A percentile compares a stretch with the other conserved stretches of the same genome.
phyloP scores from a whole-genome alignment of 108 stramenopile genomes.

The Fistulifera solaris region DNA sequence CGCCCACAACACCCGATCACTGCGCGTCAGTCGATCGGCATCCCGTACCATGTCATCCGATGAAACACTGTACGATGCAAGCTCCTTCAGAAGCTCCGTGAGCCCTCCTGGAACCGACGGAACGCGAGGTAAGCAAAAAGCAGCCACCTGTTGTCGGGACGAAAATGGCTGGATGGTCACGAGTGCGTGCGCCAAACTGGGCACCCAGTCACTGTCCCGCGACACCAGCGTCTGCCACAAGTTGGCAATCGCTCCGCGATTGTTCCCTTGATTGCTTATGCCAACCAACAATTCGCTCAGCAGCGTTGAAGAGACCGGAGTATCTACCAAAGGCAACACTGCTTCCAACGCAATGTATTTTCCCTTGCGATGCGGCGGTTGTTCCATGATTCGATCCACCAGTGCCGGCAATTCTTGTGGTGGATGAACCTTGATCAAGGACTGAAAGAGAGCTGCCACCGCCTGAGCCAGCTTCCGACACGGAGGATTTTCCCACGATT shows the following conservation, averaged over 20 bases:
- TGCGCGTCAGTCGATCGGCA: slow-evolving; percentile 2
- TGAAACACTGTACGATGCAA: too few species aligned
- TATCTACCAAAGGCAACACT: slow-evolving; percentile 29
- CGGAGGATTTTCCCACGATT: slow-evolving; percentile 53
- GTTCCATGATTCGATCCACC: slow-evolving; percentile 22
- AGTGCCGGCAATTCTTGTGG: slow-evolving; percentile 14
- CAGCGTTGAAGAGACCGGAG: background rate
- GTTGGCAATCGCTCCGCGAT: slow-evolving; percentile 43
- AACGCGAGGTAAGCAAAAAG: slow-evolving; percentile 41
- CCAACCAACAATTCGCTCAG: slow-evolving; percentile 38
- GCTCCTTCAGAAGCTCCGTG: background rate
- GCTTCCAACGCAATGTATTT: slow-evolving; percentile 52
- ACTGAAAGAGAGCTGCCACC: slow-evolving; percentile 39
- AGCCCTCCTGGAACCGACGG: slow-evolving; percentile 12
- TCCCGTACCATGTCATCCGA: background rate
- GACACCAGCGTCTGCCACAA: slow-evolving; percentile 40
- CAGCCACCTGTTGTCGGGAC: slow-evolving; percentile 35
- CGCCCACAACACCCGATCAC: slow-evolving; percentile 41
- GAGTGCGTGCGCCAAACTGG: slow-evolving; percentile 27
- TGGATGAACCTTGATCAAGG: slow-evolving; percentile 24
- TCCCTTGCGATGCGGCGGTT: slow-evolving; percentile 48
- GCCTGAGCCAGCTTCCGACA: slow-evolving; percentile 34
- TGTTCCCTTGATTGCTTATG: slow-evolving; percentile 34
- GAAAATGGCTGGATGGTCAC: slow-evolving; percentile 10
- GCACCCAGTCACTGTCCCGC: slow-evolving; percentile 24